Base-by-base conservation (phyloP, 176 grass and related monocot species). In the Calamus simplicifolius region DNA sequence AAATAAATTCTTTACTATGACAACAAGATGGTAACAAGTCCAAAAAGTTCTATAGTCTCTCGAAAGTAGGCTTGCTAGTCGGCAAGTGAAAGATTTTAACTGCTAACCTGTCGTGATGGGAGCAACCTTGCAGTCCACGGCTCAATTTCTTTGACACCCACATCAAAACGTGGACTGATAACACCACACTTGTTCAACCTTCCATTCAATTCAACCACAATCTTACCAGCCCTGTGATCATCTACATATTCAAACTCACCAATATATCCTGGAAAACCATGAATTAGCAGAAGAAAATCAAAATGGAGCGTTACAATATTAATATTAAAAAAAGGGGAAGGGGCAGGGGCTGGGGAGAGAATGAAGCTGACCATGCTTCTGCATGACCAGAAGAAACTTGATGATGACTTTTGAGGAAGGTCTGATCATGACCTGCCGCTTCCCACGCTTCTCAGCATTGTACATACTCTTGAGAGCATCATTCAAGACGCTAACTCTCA, bases 111-210 rank as follows among this genome's bases (percentile, higher is more conserved):
- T n/a, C 58, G 15, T 12, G 58, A 60, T n/a, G 58, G 58, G 30
- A 60, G 28, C 58, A 60, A 29, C 16, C 58, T 35, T 60, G 25
- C 28, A 18, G 27, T 60, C 58, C 28, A 18, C 15, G 27, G 58
- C 27, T 60, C 58, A 60, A 60, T 60, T 60, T 60, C 58, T 28
- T 60, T 60, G 16, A 60, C 17, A 28, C 58, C 58, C 17, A 60
- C 27, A 19, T 60, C 28, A 60, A 60, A 60, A 27, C 26, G 58
- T n/a, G 58, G 58, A 60, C 58, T 60, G n/a, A 60, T 31, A 4
- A 38, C 28, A 31, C 58, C 17, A 18, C 58, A 60, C 16, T 38
- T 18, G 28, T 60, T 30, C 58, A 60, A 30, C 28, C 58, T 29
- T 5, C 57, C 58, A 19, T 18, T 60, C 16, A 60, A 38, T 28